Conservation (phyloP, 2,329 filamentous ascomycete genomes). For the Teratosphaeria zuluensis region DNA sequence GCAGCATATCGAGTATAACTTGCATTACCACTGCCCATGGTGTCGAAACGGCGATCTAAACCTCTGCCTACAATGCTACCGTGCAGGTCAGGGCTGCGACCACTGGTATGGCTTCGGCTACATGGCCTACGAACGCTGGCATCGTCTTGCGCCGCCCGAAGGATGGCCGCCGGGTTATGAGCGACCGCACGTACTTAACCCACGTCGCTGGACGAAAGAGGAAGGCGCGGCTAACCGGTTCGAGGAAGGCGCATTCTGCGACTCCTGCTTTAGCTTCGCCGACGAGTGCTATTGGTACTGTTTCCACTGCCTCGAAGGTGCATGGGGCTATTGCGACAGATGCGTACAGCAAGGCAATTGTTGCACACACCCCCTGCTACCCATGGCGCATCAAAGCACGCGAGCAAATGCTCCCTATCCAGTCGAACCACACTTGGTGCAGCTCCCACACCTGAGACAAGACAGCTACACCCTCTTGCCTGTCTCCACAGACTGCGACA, state of each 20-base stretch:
- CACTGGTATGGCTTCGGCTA: constrained; percentile 85
- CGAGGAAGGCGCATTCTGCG: constrained; percentile 77
- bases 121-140: constrained; percentile 46
- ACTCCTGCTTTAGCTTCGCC: constrained; percentile 60
- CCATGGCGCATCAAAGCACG: constrained; percentile 51
- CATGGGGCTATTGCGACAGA: constrained; percentile 86
- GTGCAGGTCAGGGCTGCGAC: constrained; percentile 63
- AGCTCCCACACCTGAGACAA: constrained; percentile 30
- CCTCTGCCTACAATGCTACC: constrained; percentile 74
- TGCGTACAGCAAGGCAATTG: constrained; percentile 76
- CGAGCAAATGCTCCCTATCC: constrained; percentile 6
- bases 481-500: constrained; percentile 62
- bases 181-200: constrained; percentile 43
- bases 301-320: constrained; percentile 71
- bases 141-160: constrained; percentile 30
- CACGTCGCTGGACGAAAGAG: constrained; percentile 33
- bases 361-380: constrained; percentile 69
- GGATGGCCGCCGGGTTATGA: constrained; percentile 34
- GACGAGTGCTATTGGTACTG: constrained; percentile 90
- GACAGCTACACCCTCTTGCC: constrained; percentile 31
- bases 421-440: constrained; percentile 10
- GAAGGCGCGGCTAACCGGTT: neutral
- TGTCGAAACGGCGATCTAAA: constrained; percentile 67
- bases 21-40: constrained; percentile 71
- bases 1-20: constrained; percentile 67